Base-by-base conservation (phyloP, 495 filamentous ascomycete species). In the Tetracladium marchalianum region DNA sequence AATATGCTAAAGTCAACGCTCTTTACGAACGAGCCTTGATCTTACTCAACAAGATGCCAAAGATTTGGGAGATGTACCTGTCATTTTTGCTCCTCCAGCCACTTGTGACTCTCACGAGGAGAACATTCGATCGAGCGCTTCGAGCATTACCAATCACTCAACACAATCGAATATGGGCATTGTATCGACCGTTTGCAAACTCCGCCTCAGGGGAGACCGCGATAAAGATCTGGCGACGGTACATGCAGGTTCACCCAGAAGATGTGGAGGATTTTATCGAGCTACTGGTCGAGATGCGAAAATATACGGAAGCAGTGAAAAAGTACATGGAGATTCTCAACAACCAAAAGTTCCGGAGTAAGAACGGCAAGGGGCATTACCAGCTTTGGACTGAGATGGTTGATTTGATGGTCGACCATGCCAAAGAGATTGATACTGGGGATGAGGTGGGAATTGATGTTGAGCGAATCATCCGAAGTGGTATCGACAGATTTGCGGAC, bases 371-470 rank as follows among this genome's bases (percentile, higher is more conserved):
- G 62, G 89, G 93, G 12, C 85, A 89, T 52, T 97, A 96, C 60
- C 88, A 97, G 62, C 70, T 97, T 35, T 97, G 93, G 93, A 92
- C 84, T 43, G 93, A 97, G 63, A 92, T 97, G 85, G 84, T 95
- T n/a, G 90, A 97, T 55, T 59, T 97, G 49, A 65, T 97, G n/a
- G 92, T 99, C 27, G 84, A 82, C 17, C 87, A 90, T 56, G 93
- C 90, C 18, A 84, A 81, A 55, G 74, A 92, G 34, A 81, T 99
- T 43, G 78, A 90, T 52, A 88, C 85, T 1, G 81, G 82, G 1
- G 80, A 82, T 43, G 79, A 83, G 52, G 72, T 76, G 17, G 85
- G 85, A 35, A 87, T 97, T 50, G 84, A 95, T 53, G 92, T 97
- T 32, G 90, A 99, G 57, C 77, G 80, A 39, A 96, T 97, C 61